Conservation (phyloP, 2,329 filamentous ascomycete genomes). For the Botrytis elliptica region DNA sequence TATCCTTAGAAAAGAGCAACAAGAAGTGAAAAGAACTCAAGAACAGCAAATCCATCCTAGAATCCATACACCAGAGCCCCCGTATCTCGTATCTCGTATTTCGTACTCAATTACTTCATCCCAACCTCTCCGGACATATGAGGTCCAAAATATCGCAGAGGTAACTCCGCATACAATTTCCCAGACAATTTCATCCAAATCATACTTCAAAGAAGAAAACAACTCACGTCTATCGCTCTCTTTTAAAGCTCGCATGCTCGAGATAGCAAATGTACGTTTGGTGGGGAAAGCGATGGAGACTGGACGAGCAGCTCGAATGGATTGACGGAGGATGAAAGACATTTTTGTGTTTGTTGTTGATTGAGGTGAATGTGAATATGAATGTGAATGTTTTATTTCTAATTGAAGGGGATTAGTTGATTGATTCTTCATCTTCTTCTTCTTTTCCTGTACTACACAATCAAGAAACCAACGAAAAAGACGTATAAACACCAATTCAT, state of each 20-base stretch:
- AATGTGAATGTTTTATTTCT: neutral
- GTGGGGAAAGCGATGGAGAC: slow-evolving; percentile 4
- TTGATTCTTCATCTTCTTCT: neutral
- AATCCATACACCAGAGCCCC: neutral
- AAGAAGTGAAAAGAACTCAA: neutral
- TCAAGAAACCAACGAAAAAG: neutral
- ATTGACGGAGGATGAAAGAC: slow-evolving; percentile 34
- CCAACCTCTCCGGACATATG: neutral
- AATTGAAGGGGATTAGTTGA: neutral
- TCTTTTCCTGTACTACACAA: neutral
- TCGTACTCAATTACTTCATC: neutral
- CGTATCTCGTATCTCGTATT: no score
- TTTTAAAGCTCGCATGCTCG: slow-evolving; percentile 32
- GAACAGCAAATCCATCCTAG: neutral
- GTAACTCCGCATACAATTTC: neutral
- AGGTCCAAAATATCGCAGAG: neutral
- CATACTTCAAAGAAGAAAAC: neutral
- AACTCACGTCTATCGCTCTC: slow-evolving; percentile 37
- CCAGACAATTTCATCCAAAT: neutral
- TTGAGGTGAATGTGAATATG: neutral
- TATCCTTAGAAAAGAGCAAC: fast-evolving
- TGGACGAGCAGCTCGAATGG: slow-evolving; percentile 24
- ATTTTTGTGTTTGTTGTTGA: slow-evolving; percentile 25
- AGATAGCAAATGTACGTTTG: slow-evolving; percentile 27
- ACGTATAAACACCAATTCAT: neutral